phyloP scores from a whole-genome alignment of 1,284 basidiomycete species.

The Trichosporon faecale region DNA sequence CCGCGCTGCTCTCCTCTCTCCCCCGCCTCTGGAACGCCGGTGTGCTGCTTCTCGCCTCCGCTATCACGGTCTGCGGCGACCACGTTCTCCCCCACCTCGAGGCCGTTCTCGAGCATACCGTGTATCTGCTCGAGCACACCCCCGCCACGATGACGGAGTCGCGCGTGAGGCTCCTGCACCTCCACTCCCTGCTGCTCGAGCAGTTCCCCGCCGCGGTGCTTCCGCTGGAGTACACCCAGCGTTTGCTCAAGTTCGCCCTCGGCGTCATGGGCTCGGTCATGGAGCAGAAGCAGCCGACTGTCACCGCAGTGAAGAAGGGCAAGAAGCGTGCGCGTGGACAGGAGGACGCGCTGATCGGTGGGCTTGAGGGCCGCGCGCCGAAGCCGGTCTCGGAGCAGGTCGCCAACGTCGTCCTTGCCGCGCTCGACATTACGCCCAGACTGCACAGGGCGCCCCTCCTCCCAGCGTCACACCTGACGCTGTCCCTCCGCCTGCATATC shows the following conservation, averaged over 20 bases:
- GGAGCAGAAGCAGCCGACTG: background rate
- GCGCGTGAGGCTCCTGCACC: conserved; percentile 39
- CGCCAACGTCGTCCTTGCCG: conserved; percentile 58
- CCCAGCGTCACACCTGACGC: conserved; percentile 65
- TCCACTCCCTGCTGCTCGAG: conserved; percentile 40
- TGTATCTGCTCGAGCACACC: conserved; percentile 41
- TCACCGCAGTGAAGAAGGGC: conserved; percentile 52
- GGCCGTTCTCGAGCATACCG: conserved; percentile 44
- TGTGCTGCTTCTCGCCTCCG: conserved; percentile 33
- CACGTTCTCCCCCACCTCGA: conserved; percentile 46
- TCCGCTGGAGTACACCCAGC: conserved; percentile 39
- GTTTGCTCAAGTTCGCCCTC: conserved; percentile 42
- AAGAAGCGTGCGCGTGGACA: conserved; percentile 73
- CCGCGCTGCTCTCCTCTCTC: conserved; percentile 33
- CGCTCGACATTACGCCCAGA: conserved; percentile 57
- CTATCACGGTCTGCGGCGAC: conserved; percentile 35
- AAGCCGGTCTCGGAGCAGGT: conserved; percentile 58
- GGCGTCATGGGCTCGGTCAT: conserved; percentile 29
- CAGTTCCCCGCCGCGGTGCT: conserved; percentile 37
- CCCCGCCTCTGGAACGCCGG: conserved; percentile 44
- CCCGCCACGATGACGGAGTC: conserved; percentile 35
- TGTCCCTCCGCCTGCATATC: conserved; percentile 54
- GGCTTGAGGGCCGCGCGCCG: conserved; percentile 54
- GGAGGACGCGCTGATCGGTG: conserved; percentile 71
- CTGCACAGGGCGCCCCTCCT: conserved; percentile 63